Base-by-base conservation (phyloP, 2,329 filamentous ascomycete species). In the Herpotrichia juniperi region DNA sequence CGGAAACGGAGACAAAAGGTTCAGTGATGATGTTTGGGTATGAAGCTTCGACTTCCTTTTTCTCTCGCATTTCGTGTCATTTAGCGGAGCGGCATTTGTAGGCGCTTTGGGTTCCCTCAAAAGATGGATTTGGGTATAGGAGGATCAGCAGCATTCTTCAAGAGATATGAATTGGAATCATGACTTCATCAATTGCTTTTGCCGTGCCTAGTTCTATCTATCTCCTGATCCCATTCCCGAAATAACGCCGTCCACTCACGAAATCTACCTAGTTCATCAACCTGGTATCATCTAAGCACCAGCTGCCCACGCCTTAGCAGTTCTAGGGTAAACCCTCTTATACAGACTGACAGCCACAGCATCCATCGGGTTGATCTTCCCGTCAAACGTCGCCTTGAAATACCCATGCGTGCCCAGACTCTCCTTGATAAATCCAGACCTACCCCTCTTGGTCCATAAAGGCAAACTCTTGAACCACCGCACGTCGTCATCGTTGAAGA, bases 301-400 rank as follows among this genome's bases (percentile, higher is more conserved):
- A 2, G 50, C 26, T 37, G 50, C 58, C 78, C 81, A 78, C 53
- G 75, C 67, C 56, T 66, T 74, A 16, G 91, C 87, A 57, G 81
- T 81, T 52, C 93, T 82, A 7, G 94, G 94, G 75, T 77, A 81
- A 2, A 81, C 78, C 42, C 79, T 62, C 74, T 82, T 82, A 54
- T 80, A 81, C 53, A 81, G 54, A 64, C 91, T 96, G 57, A 97
- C 89, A 44, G 91, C 94, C 42, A 99, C 87, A 2, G 92, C 87
- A 76, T 99, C 94, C 77, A 97, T 90, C 1, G 94, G 93, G 74
- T 97, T 97, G 73, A 99, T 93, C 71, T 89, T 90, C 11, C 88
- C 91, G 73, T 99, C 96, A 78, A 99, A 99, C 1, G 89, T 97
- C 11, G 94, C 94, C 82, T 99, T 99, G 84, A 97, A 97, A 79